These are phyloP conservation scores for Calendula officinalis DNA, from an alignment of 129 eudicot genomes.

Conservation along the genomic window DNA sequence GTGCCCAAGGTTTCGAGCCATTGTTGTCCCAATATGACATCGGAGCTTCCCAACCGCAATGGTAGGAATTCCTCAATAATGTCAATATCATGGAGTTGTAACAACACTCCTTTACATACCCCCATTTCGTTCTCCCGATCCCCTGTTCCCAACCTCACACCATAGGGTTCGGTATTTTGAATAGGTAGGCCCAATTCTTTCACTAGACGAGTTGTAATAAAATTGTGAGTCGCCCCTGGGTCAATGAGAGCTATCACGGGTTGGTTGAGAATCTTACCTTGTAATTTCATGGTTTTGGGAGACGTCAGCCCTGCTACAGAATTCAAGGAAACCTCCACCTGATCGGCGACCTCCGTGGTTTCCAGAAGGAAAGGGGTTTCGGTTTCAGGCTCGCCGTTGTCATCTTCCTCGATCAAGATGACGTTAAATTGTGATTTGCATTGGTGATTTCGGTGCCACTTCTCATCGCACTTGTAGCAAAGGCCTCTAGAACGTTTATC, in stretches of 20 bases:
- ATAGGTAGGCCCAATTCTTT: neutral
- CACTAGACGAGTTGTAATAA: neutral
- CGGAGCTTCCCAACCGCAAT: neutral
- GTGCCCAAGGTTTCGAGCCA: neutral
- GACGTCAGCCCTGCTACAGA: neutral
- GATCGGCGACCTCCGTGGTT: neutral
- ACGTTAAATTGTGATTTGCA: neutral
- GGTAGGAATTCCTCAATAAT: neutral
- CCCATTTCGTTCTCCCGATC: neutral
- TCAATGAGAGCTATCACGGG: neutral
- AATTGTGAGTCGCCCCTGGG: neutral
- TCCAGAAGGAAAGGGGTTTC: too few species aligned
- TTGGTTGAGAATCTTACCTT: neutral
- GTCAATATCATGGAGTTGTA: neutral
- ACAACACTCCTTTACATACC: neutral
- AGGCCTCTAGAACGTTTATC: neutral
- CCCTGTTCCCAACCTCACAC: neutral
- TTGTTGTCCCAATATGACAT: neutral
- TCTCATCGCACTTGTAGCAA: neutral
- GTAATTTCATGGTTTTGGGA: neutral
- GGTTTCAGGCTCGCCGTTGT: neutral
- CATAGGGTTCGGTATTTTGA: neutral
- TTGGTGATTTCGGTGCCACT: neutral
- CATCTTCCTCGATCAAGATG: neutral
- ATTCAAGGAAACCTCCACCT: neutral